Conservation (phyloP, 2,329 filamentous ascomycete species). For the Penicillium sp. region DNA sequence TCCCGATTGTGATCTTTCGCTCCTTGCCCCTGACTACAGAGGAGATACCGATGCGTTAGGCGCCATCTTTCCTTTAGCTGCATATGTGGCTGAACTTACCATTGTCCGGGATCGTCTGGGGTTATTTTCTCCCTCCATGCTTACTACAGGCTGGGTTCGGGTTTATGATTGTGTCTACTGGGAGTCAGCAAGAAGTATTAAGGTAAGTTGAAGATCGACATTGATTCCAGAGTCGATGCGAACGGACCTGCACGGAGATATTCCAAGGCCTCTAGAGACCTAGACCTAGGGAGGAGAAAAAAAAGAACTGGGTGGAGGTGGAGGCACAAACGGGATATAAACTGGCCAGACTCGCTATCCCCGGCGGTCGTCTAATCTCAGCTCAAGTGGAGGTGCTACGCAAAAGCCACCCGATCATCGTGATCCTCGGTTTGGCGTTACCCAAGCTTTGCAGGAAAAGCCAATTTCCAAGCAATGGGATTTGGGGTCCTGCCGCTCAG, state of each 20-base stretch:
- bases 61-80: too few relatives aligned
- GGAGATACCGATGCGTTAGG: not conserved
- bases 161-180: not conserved
- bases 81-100: conserved; percentile 1
- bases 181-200: not conserved
- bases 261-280: not conserved
- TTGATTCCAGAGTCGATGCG: not conserved
- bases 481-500: conserved; percentile 5
- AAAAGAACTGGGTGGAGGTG: not conserved
- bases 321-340: not conserved
- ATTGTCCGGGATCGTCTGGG: conserved; percentile 7
- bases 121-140: conserved; percentile 13
- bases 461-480: conserved; percentile 7
- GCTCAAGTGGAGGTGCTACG: conserved; percentile 7
- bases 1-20: not conserved
- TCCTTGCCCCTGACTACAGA: conserved; percentile 8
- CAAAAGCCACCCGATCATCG: conserved; percentile 16
- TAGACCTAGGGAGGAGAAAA: not conserved
- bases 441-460: conserved; percentile 9
- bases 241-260: not conserved
- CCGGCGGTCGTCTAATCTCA: not conserved
- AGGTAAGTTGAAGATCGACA: not conserved
- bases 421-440: conserved; percentile 9
- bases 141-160: not conserved
- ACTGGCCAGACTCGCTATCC: not conserved